Conservation (phyloP, 306 rosid species). For the Prunus persica region DNA sequence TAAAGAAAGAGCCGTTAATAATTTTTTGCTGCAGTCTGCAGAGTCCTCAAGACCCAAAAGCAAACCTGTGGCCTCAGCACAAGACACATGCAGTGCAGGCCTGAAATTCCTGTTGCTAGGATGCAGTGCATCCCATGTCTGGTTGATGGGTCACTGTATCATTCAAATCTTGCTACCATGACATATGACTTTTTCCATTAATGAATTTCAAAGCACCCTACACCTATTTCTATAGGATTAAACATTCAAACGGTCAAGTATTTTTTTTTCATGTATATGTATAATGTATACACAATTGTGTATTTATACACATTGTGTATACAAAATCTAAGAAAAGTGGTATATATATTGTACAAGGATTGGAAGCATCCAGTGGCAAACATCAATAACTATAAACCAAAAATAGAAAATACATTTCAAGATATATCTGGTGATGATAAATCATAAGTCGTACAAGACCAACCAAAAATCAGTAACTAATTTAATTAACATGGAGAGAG, state of each 20-base stretch:
- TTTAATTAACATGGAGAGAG: background rate
- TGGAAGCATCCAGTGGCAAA: background rate
- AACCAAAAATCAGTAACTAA: background rate
- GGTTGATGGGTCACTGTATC: background rate
- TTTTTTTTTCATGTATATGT: too few relatives aligned
- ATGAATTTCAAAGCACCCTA: background rate
- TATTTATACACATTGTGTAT: too few relatives aligned
- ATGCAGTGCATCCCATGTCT: background rate
- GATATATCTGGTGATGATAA: background rate
- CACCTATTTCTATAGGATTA: background rate
- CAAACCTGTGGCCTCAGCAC: conserved; percentile 2
- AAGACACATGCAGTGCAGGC: background rate
- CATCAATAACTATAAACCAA: background rate
- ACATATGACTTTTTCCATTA: background rate
- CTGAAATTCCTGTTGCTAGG: conserved; percentile 7
- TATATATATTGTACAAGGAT: too few relatives aligned
- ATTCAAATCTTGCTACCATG: background rate
- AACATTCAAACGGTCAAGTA: background rate
- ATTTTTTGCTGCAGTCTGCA: background rate
- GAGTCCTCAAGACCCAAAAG: conserved; percentile 4
- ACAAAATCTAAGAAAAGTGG: too few relatives aligned
- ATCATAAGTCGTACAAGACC: background rate
- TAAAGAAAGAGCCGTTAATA: background rate
- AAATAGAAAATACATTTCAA: background rate
- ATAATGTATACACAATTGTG: too few relatives aligned